Base-by-base conservation (phyloP, 108 stramenopile genomes). In the Fistulifera solaris region DNA sequence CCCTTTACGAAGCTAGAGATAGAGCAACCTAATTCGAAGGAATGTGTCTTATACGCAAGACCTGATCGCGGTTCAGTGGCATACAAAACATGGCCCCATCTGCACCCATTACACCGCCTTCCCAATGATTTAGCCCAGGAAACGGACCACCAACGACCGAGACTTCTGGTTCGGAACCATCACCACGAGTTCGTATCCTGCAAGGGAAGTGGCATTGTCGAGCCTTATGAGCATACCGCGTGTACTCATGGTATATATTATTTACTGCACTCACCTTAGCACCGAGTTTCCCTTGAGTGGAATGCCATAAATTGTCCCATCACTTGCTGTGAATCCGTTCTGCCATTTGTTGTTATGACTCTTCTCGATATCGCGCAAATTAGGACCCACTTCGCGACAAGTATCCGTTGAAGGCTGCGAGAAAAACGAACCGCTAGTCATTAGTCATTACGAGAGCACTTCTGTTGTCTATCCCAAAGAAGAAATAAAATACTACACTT, bases 291-390 rank as follows among this genome's bases (percentile, higher is more conserved):
- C 79, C 14, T 79, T 70, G 38, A 80, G 54, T 2, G 92, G 87
- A 40, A 94, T 89, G 13, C 73, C 87, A 70, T 94, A 94, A 19
- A 94, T 73, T 56, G 83, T 81, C 22, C 80, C 62, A 56, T 89
- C 92, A 26, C 28, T 35, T 7, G 50, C n/a, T 38, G 62, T 64
- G 0, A 67, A 64, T 35, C 88, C 92, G 68, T 89, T 89, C 67
- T 93, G 87, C 91, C 91, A 93, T 69, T 94, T 91, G 70, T 90
- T 94, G 56, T 94, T 83, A 48, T 62, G 49, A 38, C 81, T 57
- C 0, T 40, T 19, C 41, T 89, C 87, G 71, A 86, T 49, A 38
- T 80, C 81, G 18, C 73, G 23, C 7, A 87, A 40, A 70, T 85
- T 85, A 13, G 81, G 86, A 8, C 92, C 88, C 0, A 94, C 71